Conservation (phyloP, 345 rosid species). For the Rhizophora mangle region DNA sequence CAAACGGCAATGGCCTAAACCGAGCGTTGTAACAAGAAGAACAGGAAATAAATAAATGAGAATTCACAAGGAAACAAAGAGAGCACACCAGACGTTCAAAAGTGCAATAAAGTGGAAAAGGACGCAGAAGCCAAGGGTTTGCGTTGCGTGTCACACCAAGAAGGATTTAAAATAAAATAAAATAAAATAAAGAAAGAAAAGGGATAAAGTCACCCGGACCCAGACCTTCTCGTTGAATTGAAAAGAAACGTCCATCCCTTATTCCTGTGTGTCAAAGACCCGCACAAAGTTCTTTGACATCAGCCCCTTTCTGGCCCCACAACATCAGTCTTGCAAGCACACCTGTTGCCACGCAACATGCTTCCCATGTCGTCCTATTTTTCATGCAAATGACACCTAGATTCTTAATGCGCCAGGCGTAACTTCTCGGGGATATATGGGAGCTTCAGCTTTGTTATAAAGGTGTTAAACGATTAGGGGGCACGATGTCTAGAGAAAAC, state of each 20-base stretch:
- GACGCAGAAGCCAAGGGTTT: constrained; percentile 16
- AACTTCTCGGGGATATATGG: background rate
- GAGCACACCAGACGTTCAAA: constrained; percentile 13
- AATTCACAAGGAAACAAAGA: constrained; percentile 15
- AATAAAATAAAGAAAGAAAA: too few relatives aligned
- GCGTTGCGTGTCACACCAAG: constrained; percentile 18
- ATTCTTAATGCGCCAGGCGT: constrained; percentile 15
- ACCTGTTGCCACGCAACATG: constrained; percentile 15
- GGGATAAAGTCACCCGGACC: too few relatives aligned
- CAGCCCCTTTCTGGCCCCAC: background rate
- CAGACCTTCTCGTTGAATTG: background rate
- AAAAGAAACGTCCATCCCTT: constrained; percentile 4
- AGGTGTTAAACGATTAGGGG: too few relatives aligned
- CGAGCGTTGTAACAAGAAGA: constrained; percentile 18
- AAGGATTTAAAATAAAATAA: too few relatives aligned
- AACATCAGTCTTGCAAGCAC: background rate
- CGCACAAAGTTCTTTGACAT: background rate
- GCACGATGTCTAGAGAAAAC: too few relatives aligned
- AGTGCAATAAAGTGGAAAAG: constrained; percentile 7
- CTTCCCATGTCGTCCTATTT: constrained; percentile 12
- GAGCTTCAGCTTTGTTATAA: too few relatives aligned
- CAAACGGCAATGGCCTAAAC: constrained; percentile 2
- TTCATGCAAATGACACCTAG: constrained; percentile 15
- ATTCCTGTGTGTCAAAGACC: constrained; percentile 1
- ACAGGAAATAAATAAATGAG: background rate